Evolutionary conservation across 2,329 filamentous ascomycete genomes (phyloP).

Genomic region (Magnaporthiopsis incrustans): DNA sequence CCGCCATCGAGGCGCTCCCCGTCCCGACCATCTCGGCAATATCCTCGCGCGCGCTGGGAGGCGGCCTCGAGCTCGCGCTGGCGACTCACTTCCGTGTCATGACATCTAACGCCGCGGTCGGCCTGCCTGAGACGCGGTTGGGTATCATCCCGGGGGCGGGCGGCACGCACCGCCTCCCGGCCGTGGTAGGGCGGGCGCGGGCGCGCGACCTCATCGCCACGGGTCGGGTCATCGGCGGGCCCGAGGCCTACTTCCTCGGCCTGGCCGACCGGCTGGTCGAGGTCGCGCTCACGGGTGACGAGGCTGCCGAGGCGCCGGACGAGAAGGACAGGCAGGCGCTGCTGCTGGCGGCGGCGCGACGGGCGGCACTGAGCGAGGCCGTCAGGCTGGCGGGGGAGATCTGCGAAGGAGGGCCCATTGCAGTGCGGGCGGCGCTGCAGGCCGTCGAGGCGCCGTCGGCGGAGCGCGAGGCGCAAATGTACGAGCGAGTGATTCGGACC

Average conservation of each 20-base stretch:
- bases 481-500: constrained; percentile 72
- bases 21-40: constrained; percentile 88
- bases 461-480: constrained; percentile 78
- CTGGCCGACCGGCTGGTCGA: constrained; percentile 87
- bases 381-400: constrained; percentile 76
- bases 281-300: constrained; percentile 31
- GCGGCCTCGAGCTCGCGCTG: constrained; percentile 87
- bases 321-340: constrained; percentile 28
- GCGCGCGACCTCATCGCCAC: constrained; percentile 90
- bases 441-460: constrained; percentile 69
- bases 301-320: constrained; percentile 18
- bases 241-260: constrained; percentile 87
- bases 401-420: constrained; percentile 74
- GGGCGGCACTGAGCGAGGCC: constrained; percentile 64
- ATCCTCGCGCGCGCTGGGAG: constrained; percentile 78
- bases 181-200: constrained; percentile 67
- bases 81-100: constrained; percentile 86
- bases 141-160: constrained; percentile 94
- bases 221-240: constrained; percentile 71
- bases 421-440: constrained; percentile 68
- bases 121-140: constrained; percentile 82
- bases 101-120: constrained; percentile 67
- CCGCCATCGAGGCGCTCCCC: constrained; percentile 63
- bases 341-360: constrained; percentile 51
- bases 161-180: constrained; percentile 80